Evolutionary conservation across 768 basidiomycete species (phyloP).

Genomic region (Xerocomellus amylosporus): DNA sequence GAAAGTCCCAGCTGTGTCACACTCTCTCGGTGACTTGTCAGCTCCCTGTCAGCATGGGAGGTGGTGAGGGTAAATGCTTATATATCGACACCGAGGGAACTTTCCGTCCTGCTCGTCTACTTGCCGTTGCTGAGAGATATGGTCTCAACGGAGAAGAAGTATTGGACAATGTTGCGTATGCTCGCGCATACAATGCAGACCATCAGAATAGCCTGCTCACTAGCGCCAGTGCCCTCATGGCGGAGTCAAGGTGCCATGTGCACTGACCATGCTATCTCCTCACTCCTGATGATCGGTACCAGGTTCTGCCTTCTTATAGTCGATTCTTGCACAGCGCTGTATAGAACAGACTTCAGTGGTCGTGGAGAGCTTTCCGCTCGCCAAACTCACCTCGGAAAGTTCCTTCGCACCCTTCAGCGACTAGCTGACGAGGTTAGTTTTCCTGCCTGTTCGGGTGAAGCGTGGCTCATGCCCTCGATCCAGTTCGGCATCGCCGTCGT

Average conservation of each 20-base stretch:
- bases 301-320: slow-evolving; percentile 97
- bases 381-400: slow-evolving; percentile 94
- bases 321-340: slow-evolving; percentile 93
- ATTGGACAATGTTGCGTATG: slow-evolving; percentile 97
- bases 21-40: slow-evolving; percentile 98
- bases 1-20: slow-evolving; percentile 97
- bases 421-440: slow-evolving; percentile 88
- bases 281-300: slow-evolving; percentile 8
- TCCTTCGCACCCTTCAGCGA: slow-evolving; percentile 87
- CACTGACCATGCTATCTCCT: slow-evolving; percentile 16
- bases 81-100: slow-evolving; percentile 99
- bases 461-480: slow-evolving; percentile 7
- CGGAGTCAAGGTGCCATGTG: slow-evolving; percentile 80
- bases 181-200: slow-evolving; percentile 97
- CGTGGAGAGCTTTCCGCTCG: slow-evolving; percentile 93
- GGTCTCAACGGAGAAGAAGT: slow-evolving; percentile 99
- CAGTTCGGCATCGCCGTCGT: slow-evolving; percentile 98
- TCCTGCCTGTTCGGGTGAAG: background rate
- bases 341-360: slow-evolving; percentile 93
- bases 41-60: slow-evolving; percentile 95
- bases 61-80: slow-evolving; percentile 97
- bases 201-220: slow-evolving; percentile 90
- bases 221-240: slow-evolving; percentile 97
- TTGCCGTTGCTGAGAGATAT: slow-evolving; percentile 92
- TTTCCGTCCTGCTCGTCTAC: slow-evolving; percentile 92